A percentile compares a stretch with the other conserved stretches of the same genome.
phyloP scores from a whole-genome alignment of 2,329 filamentous ascomycete species.

The Teratosphaeria epicoccoides region DNA sequence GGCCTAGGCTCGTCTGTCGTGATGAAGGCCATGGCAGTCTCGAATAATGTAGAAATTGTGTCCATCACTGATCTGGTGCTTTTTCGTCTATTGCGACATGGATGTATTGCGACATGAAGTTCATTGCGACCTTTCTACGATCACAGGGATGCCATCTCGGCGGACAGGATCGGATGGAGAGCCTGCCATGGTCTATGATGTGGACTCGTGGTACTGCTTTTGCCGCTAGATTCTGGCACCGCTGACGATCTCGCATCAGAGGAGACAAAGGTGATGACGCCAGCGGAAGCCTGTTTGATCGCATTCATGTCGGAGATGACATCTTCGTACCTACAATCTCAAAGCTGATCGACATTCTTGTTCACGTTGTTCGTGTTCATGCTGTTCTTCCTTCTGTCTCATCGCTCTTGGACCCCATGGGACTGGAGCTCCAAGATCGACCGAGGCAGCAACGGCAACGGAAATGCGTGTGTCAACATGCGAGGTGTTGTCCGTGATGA shows the following conservation, averaged over 20 bases:
- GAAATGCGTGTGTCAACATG: background rate
- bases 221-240: background rate
- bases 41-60: background rate
- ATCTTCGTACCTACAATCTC: background rate
- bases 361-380: no score
- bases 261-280: background rate
- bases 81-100: background rate
- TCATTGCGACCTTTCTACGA: background rate
- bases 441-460: no score
- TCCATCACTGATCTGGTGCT: background rate
- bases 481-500: no score
- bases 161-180: background rate
- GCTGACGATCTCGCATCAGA: background rate
- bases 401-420: no score
- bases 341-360: background rate
- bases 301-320: background rate
- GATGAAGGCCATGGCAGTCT: conserved; percentile 9
- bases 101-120: background rate
- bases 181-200: background rate
- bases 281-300: background rate
- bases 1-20: conserved; percentile 24
- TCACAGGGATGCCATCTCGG: background rate
- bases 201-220: background rate
- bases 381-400: no score
- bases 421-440: no score